Base-by-base conservation (phyloP, 2,329 filamentous ascomycete species). In the Chrysoporthe deuterocubensis region DNA sequence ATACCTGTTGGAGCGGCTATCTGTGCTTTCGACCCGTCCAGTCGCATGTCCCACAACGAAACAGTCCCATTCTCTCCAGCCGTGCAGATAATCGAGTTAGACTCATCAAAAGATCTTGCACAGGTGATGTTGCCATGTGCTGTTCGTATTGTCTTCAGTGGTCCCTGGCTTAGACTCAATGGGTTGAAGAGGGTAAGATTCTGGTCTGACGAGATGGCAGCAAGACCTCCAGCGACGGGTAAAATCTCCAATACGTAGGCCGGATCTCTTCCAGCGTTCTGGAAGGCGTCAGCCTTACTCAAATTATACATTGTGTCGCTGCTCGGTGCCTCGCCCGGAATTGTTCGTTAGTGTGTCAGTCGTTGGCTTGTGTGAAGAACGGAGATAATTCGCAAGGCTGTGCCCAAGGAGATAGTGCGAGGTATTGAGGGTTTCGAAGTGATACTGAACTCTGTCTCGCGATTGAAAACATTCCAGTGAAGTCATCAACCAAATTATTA, bases 61-160 rank as follows among this genome's bases (percentile, higher is more conserved):
- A 93, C 85, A 9, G 83, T 81, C 8, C 92, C 92, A 75, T 94
- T 89, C 76, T 91, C 87, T 59, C 92, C 92, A 0, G 90, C 87
- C 0, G 92, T 94, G 68, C 87, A 87, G 6, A 93, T 81, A 26
- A 89, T 75, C 4, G 83, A 84, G 40, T 82, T 82, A 26, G 77
- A 78, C 5, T 78, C 79, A 68, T 87, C 86, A 59, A 87, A 85
- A 0, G 85, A 81, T 64, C 85, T 83, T 42, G 92, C 80, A 70
- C 87, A 88, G 16, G 89, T 89, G 71, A 93, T 80, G 69, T 90
- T 90, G 5, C 84, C 82, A 71, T 92, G 88, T 43, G 83, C 80
- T 11, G 85, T 86, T 46, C 77, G 75, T 60, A 87, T 78, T 9
- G 79, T 79, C 62, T 81, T 80, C 37, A 84, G 72, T 3, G 86